phyloP scores from a whole-genome alignment of 441 rosid species.

The Daphne laureola region DNA sequence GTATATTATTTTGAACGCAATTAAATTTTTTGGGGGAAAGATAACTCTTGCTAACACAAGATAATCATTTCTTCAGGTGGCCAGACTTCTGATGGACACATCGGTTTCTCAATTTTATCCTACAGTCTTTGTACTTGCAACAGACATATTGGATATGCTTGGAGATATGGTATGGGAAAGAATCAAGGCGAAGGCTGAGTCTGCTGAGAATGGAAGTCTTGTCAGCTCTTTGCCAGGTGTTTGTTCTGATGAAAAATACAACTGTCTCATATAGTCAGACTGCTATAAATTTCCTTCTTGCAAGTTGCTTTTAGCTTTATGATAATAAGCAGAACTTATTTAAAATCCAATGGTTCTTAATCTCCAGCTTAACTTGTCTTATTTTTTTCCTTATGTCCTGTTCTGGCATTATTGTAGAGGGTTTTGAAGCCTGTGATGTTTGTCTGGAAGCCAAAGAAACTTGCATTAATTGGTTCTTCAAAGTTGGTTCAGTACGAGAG shows the following conservation, averaged over 20 bases:
- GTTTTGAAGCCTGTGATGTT: conserved; percentile 58
- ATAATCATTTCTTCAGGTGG: conserved; percentile 47
- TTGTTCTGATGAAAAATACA: conserved; percentile 5
- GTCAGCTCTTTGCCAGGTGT: conserved; percentile 53
- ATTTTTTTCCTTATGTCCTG: conserved; percentile 14
- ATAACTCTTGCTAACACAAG: no score
- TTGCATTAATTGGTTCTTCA: conserved; percentile 89
- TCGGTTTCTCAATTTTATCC: conserved; percentile 88
- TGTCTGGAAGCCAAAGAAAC: conserved; percentile 80
- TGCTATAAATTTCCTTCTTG: neutral
- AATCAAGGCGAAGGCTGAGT: conserved; percentile 74
- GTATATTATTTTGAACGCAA: no score
- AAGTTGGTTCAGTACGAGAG: conserved; percentile 76
- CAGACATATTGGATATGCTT: conserved; percentile 78
- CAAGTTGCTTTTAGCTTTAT: neutral
- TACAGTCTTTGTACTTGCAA: conserved; percentile 76
- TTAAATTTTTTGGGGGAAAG: no score
- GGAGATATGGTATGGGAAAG: conserved; percentile 94
- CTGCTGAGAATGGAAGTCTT: conserved; percentile 50
- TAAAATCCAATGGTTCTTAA: neutral
- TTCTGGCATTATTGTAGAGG: conserved; percentile 45
- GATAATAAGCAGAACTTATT: conserved; percentile 6
- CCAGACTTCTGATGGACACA: conserved; percentile 89
- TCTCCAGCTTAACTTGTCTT: no score
- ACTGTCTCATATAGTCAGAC: no score